phyloP scores from a whole-genome alignment of 2,329 filamentous ascomycete genomes.

The Fusarium gaditjirri region DNA sequence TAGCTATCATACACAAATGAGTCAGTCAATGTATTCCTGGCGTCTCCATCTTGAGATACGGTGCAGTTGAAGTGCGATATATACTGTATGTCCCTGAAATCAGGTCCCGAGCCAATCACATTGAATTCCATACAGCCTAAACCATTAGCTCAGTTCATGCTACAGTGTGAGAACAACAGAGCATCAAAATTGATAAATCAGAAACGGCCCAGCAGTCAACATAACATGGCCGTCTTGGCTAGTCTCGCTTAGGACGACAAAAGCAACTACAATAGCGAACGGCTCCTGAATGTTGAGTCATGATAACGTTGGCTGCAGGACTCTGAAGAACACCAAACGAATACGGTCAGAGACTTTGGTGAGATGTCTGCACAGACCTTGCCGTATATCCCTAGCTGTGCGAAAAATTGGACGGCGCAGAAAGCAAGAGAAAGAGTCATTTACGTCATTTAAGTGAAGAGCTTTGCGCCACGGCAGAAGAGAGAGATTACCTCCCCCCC shows the following conservation, averaged over 20 bases:
- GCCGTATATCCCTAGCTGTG: no score
- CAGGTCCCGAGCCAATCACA: fast-evolving
- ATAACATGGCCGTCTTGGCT: no score
- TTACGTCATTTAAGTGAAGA: no score
- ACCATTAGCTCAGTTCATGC: fast-evolving
- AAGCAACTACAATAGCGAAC: not conserved
- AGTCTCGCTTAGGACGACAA: not conserved
- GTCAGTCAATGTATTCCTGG: fast-evolving
- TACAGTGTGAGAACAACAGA: not conserved
- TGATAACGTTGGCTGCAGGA: fast-evolving
- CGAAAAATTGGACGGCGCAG: no score
- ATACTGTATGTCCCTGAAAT: not conserved
- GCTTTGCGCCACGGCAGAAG: no score
- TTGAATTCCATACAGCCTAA: no score
- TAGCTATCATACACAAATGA: fast-evolving
- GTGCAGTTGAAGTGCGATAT: fast-evolving
- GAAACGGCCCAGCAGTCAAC: not conserved
- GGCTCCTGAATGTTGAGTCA: fast-evolving
- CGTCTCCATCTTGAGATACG: not conserved
- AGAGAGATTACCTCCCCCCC: no score
- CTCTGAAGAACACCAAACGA: not conserved
- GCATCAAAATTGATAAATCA: not conserved
- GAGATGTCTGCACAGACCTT: not conserved
- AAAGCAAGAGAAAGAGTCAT: no score
- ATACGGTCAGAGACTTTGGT: not conserved